These are phyloP conservation scores for Poa annua DNA, from an alignment of 176 grass and related monocot genomes.

Conservation along the genomic window DNA sequence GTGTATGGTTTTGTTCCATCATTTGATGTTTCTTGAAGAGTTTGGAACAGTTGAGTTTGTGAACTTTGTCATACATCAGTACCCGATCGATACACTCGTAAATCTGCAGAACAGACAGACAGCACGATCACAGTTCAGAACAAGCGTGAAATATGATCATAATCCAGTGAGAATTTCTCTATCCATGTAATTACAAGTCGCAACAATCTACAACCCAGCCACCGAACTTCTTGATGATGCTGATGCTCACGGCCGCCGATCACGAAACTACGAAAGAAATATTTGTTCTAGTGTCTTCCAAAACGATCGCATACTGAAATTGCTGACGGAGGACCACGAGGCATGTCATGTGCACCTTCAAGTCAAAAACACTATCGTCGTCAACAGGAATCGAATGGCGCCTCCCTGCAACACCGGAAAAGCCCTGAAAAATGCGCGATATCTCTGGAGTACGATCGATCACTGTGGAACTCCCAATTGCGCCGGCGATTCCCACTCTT, in stretches of 20 bases:
- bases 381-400: not conserved
- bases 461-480: conserved; percentile 38
- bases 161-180: not conserved
- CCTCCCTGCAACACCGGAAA: not conserved
- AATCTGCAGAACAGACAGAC: not conserved
- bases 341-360: not conserved
- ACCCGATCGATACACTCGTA: not conserved
- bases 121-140: not conserved
- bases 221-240: not conserved
- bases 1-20: not conserved
- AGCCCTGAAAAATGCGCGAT: not conserved
- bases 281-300: not conserved
- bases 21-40: not conserved
- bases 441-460: not conserved
- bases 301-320: not conserved
- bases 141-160: not conserved
- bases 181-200: not conserved
- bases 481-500: not conserved
- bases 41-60: no score
- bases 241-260: not conserved
- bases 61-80: not conserved
- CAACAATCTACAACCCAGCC: not conserved
- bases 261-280: not conserved
- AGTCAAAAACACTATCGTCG: not conserved
- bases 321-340: not conserved